Base-by-base conservation (phyloP, 805 yeast genomes). In the Metschnikowia anglica region DNA sequence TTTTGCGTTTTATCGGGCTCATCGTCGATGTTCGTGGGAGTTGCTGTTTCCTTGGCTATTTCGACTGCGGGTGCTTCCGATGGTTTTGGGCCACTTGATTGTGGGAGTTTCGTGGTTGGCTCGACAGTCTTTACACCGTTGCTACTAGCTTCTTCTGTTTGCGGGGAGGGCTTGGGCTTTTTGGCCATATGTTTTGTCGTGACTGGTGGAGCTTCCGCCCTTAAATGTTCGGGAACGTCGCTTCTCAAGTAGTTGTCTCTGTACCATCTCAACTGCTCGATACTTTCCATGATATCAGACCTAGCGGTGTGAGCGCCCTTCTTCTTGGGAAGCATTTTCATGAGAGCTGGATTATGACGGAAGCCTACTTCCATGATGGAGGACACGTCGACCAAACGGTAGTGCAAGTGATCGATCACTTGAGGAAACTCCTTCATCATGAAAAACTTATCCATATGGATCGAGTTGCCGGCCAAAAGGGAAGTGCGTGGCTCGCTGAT, bases 381-480 rank as follows among this genome's bases (percentile, higher is more conserved):
- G n/a, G 95, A 83, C 12, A 93, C 99, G 58, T 93, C 99, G 30
- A 93, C 77, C 29, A 90, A 73, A 41, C 99, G 75, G 60, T 93
- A 93, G 59, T 70, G 77, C 53, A 78, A 63, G 45, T 72, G 72
- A 30, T 77, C 77, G n/a, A 77, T 61, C 6, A 88, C 82, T 36
- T 73, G 62, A 0, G 98, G 98, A 68, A 93, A 81, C 56, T 91
- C 96, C 40, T 78, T 73, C 59, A 80, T 68, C 84, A 93, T 76
- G 63, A 91, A 93, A 38, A 85, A 73, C 45, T 88, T 77, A 61
- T 93, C 99, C 82, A 88, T 83, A 62, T 93, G 97, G 15, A 93
- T 82, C 0, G 96, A 77, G 54, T 91, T 93, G 2, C 99, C 99
- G 0, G 95, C 96, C 41, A 93, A 63, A 0, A 93, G 65, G 2